Base-by-base conservation (phyloP, 2,329 filamentous ascomycete genomes). In the Westerdykella sp. region DNA sequence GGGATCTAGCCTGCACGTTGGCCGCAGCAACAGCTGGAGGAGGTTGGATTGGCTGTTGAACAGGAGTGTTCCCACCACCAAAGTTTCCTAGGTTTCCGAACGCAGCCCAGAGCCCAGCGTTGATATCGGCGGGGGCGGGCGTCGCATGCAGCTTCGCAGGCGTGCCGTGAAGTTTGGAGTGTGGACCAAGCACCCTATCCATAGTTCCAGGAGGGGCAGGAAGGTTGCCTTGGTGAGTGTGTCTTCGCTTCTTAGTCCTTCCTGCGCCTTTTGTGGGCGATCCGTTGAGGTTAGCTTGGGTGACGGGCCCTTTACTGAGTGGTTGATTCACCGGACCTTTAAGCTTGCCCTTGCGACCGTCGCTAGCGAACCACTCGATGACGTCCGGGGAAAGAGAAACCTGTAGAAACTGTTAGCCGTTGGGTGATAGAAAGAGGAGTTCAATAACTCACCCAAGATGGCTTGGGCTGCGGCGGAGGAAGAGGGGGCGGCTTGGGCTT, bases 281-380 rank as follows among this genome's bases (percentile, higher is more conserved):
- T 25, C 51, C 49, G 1, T 42, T 47, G 15, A 55, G 49, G 21
- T 45, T 54, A 7, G 41, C 39, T 13, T 46, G 43, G 4, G 47
- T 50, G 36, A 38, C 12, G 22, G 32, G 10, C 10, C 32, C 32
- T 14, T 3, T 9, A 18, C n/a, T 35, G 32, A 35, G 32, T 9
- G 32, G 9, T 9, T 4, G n/a, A 13, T 22, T 41, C 16, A 56
- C 45, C 18, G 50, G 54, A 14, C 41, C 49, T 1, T 47, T 57
- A 22, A 62, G 46, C 9, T 31, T 50, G 37, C 60, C 59, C 37
- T 55, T 59, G 23, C 62, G 60, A 14, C 62, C 62, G 39, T 65
- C 61, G 34, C 60, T 63, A 13, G 62, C 62, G 21, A 51, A 43
- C 59, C 59, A 65, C 41, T 64, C 62, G 9, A 64, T 28, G 3